Base-by-base conservation (phyloP, 352 stramenopile genomes). In the Blastocystis sp. region DNA sequence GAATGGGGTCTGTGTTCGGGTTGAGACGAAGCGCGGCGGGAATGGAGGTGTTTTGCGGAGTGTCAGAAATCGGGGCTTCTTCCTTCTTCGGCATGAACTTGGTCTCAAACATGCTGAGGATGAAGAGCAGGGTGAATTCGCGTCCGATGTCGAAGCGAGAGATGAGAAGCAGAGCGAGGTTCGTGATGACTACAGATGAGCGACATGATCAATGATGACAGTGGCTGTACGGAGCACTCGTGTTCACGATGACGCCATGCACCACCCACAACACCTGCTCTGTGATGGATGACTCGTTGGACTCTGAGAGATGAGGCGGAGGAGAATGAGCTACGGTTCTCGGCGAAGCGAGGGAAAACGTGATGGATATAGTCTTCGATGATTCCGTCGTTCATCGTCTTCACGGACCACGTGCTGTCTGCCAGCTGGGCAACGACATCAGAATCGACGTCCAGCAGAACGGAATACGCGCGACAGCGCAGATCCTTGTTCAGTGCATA, bases 91-190 rank as follows among this genome's bases (percentile, higher is more conserved):
- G 16, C 31, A 63, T 19, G 74, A 67, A 51, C 31, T n/a, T n/a
- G 29, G 45, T 35, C 45, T 62, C 59, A 35, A 85, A 85, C 41
- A 85, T 66, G 24, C 66, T 31, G 31, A 85, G 74, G 29, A 85
- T 29, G 61, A 85, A 66, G 31, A 85, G 74, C 35, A 85, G 74
- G 1, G 74, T 69, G 74, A 85, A 85, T 29, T 85, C 74, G 21
- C 74, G 74, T 2, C 29, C 16, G 33, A 85, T 60, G 21, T 39
- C n/a, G 3, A 61, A 33, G 41, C 55, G 41, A 0, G 60, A 16
- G 4, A 67, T 26, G 21, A 85, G 41, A 35, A 85, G 45, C 0
- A 85, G 60, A 21, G 60, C 60, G 19, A 85, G 74, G 6, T 39
- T 19, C 19, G 61, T 19, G 50, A 85, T 51, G 3, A 67, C 74